Percentiles rank a stretch among this genome's conserved stretches.
Evolutionary conservation across 1,284 basidiomycete species (phyloP).

Genomic region (Ceratorhiza oryzae-sativae): DNA sequence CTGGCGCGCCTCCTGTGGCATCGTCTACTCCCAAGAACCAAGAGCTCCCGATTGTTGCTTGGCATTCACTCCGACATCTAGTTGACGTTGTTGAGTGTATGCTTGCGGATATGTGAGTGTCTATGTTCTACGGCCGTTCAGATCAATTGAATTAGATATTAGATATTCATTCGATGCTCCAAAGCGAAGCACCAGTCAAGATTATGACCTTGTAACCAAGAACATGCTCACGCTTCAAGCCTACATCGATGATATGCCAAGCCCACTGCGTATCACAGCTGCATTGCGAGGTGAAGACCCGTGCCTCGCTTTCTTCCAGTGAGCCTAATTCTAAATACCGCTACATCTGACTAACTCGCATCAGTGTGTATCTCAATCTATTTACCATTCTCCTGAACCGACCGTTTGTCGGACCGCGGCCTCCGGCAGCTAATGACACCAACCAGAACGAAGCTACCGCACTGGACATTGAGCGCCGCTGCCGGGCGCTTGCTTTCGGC

Average conservation of each 20-base stretch:
- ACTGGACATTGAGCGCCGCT: slow-evolving; percentile 13
- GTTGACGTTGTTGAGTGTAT: slow-evolving; percentile 31
- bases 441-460: slow-evolving; percentile 10
- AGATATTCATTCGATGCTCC: slow-evolving; percentile 35
- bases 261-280: slow-evolving; percentile 29
- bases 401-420: slow-evolving; percentile 29
- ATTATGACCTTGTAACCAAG: slow-evolving; percentile 33
- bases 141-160: not conserved
- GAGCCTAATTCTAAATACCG: not conserved
- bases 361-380: slow-evolving; percentile 29
- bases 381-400: slow-evolving; percentile 32
- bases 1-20: not conserved
- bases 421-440: not conserved
- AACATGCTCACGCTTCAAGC: slow-evolving; percentile 33
- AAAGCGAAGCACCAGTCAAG: slow-evolving; percentile 9
- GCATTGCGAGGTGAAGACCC: slow-evolving; percentile 25
- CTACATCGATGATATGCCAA: slow-evolving; percentile 30
- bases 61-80: slow-evolving; percentile 27
- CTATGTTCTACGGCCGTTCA: not conserved
- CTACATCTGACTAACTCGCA: not conserved
- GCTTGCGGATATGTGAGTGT: slow-evolving; percentile 27
- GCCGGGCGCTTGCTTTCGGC: slow-evolving; percentile 20
- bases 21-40: slow-evolving; percentile 14
- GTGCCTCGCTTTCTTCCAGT: slow-evolving; percentile 36
- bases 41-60: slow-evolving; percentile 14